Evolutionary conservation across 495 filamentous ascomycete species (phyloP), one percentile per base, ranked within the genome.

Genomic region (Xylaria palmicola): DNA sequence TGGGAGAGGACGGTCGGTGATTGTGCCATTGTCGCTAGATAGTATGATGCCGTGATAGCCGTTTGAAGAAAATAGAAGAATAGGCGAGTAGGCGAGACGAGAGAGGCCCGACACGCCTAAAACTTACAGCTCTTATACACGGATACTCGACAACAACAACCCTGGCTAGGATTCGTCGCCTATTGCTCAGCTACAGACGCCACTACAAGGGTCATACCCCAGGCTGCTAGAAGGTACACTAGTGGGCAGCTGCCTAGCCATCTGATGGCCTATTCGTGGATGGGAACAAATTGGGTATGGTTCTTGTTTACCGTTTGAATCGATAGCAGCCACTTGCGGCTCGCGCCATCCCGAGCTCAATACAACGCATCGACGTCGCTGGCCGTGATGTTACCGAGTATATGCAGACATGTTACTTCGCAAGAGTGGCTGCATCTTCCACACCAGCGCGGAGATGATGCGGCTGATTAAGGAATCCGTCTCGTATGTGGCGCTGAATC

Each of bases 341-440:
- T n/a, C n/a, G n/a, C 73, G 93, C 94, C 1, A 93, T 99, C 71
- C 91, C 93, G 1, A 94, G 88, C 76, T 92, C 90, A 68, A 98
- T 98, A 77, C 86, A 90, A 57, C 79, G 94, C 62, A 97, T 98
- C 66, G 95, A 99, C 76, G 93, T 99, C 39, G 94, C 95, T 45
- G 94, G 94, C n/a, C 86, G 94, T 62, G 94, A 99, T 76, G 91
- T 99, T 24, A 99, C 94, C 48, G 94, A 99, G 75, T 86, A 98
- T 71, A 77, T 99, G 77, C 96, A 98, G 74, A 84, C 89, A 60
- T n/a, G n/a, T 78, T 98, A 59, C 83, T 99, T 55, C 86, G 95
- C 60, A 97, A 97, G 79, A 88, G 87, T 68, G 94, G 94, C 26
- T 90, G 93, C 68, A 87, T 97, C 26, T 92, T 99, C 72, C 93